Evolutionary conservation across 768 basidiomycete genomes (phyloP).

Genomic region (Candolleomyces eurysporus): DNA sequence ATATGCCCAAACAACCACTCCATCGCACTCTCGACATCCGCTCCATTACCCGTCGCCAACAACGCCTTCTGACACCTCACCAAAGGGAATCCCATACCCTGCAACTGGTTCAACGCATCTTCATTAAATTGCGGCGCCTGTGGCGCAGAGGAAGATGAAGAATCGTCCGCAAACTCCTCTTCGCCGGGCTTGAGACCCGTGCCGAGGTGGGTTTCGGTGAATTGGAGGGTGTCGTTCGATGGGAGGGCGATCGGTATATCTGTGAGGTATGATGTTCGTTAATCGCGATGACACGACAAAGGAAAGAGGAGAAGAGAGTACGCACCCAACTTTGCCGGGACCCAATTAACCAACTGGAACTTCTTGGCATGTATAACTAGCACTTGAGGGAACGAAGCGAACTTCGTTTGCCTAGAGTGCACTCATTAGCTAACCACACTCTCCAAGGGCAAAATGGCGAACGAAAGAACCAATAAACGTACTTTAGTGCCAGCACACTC

Average conservation of each 20-base stretch:
- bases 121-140: slow-evolving; percentile 61
- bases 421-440: background rate
- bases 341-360: slow-evolving; percentile 95
- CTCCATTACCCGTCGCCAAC: slow-evolving; percentile 75
- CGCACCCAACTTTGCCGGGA: slow-evolving; percentile 89
- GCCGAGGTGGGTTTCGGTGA: slow-evolving; percentile 63
- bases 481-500: slow-evolving; percentile 74
- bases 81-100: slow-evolving; percentile 89
- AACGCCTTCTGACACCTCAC: slow-evolving; percentile 88
- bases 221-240: slow-evolving; percentile 48
- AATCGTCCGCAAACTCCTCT: slow-evolving; percentile 49
- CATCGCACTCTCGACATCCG: slow-evolving; percentile 80
- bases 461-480: slow-evolving; percentile 21
- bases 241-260: slow-evolving; percentile 86
- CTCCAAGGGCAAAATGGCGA: background rate
- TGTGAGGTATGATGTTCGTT: slow-evolving; percentile 25
- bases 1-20: slow-evolving; percentile 94
- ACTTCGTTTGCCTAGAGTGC: slow-evolving; percentile 57
- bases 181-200: slow-evolving; percentile 71
- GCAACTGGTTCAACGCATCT: slow-evolving; percentile 70
- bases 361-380: slow-evolving; percentile 90
- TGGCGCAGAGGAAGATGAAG: no score
- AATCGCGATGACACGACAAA: background rate
- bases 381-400: slow-evolving; percentile 86
- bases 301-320: slow-evolving; percentile 1